These are phyloP conservation scores for Gastrolobium bilobum DNA, from an alignment of 306 rosid species.

Conservation along the genomic window DNA sequence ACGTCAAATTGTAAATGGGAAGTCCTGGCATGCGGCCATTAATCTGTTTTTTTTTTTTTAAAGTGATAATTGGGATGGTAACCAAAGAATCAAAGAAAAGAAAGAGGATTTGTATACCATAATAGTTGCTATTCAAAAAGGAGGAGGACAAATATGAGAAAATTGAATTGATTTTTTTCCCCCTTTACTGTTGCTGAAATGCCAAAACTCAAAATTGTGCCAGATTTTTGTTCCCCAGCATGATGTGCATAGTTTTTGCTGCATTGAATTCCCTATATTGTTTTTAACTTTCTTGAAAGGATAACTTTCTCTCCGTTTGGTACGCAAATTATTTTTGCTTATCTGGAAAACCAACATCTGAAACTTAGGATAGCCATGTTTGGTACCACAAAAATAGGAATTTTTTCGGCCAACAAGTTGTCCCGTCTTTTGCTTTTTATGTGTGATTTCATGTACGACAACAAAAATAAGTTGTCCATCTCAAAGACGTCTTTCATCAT, in stretches of 20 bases:
- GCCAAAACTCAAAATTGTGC: slow-evolving; percentile 26
- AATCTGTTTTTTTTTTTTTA: neutral
- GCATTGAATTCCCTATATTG: neutral
- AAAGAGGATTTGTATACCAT: slow-evolving; percentile 33
- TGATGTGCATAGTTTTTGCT: neutral
- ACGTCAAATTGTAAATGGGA: slow-evolving; percentile 8
- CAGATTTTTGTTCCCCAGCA: neutral
- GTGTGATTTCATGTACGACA: too few species aligned
- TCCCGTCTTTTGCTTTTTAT: too few species aligned
- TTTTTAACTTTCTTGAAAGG: neutral
- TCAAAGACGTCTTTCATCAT: too few species aligned
- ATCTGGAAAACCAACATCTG: too few species aligned
- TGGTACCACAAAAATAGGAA: too few species aligned
- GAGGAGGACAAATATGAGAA: neutral
- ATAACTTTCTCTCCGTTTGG: too few species aligned
- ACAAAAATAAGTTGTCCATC: too few species aligned
- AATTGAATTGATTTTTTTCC: slow-evolving; percentile 29
- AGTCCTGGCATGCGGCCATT: neutral
- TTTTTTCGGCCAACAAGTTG: too few species aligned
- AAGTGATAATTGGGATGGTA: neutral
- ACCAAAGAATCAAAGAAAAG: slow-evolving; percentile 7
- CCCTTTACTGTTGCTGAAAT: slow-evolving; percentile 8
- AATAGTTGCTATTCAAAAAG: neutral
- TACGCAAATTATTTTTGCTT: too few species aligned
- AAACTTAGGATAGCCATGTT: too few species aligned